A percentile compares a stretch with the other conserved stretches of the same genome.
Evolutionary conservation across 2,329 filamentous ascomycete species (phyloP).

Genomic region (Sclerotinia glacialis): DNA sequence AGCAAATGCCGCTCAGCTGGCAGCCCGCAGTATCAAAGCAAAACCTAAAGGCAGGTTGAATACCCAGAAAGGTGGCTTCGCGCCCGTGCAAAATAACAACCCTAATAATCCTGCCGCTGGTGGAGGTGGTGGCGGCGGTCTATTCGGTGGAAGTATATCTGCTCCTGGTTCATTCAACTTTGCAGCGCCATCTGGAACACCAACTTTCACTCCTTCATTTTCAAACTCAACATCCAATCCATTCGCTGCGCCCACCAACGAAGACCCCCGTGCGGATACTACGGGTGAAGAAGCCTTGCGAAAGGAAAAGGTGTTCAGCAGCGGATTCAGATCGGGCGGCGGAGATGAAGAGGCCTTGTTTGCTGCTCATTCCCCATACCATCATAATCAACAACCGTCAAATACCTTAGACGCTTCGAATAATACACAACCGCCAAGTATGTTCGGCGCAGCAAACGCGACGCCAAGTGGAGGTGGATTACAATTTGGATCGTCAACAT

Average conservation of each 20-base stretch:
- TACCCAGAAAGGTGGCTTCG: slow-evolving; percentile 11
- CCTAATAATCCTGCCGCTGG: not conserved
- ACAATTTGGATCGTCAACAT: slow-evolving; percentile 9
- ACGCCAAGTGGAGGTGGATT: slow-evolving; percentile 12
- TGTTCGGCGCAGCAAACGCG: slow-evolving; percentile 7
- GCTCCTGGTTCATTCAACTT: slow-evolving; percentile 35
- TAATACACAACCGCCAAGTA: slow-evolving; percentile 5
- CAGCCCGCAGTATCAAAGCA: slow-evolving; percentile 36
- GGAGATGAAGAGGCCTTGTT: slow-evolving; percentile 6
- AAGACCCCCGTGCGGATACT: slow-evolving; percentile 24
- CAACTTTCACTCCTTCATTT: slow-evolving; percentile 23
- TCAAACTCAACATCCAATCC: slow-evolving; percentile 21
- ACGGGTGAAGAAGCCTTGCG: slow-evolving; percentile 23
- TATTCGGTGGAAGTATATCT: slow-evolving; percentile 37
- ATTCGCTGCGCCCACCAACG: slow-evolving; percentile 18
- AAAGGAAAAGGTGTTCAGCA: slow-evolving; percentile 7
- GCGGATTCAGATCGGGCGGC: slow-evolving; percentile 11
- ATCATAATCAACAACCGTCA: slow-evolving; percentile 6
- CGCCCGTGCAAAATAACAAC: slow-evolving; percentile 18
- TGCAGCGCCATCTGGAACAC: slow-evolving; percentile 26
- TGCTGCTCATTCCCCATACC: slow-evolving; percentile 11
- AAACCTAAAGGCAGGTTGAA: slow-evolving; percentile 24
- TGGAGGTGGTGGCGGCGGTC: slow-evolving; percentile 27
- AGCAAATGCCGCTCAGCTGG: slow-evolving; percentile 39
- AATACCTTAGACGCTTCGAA: slow-evolving; percentile 8